phyloP scores from a whole-genome alignment of 139 green algal species.

The Penium margaritaceum region DNA sequence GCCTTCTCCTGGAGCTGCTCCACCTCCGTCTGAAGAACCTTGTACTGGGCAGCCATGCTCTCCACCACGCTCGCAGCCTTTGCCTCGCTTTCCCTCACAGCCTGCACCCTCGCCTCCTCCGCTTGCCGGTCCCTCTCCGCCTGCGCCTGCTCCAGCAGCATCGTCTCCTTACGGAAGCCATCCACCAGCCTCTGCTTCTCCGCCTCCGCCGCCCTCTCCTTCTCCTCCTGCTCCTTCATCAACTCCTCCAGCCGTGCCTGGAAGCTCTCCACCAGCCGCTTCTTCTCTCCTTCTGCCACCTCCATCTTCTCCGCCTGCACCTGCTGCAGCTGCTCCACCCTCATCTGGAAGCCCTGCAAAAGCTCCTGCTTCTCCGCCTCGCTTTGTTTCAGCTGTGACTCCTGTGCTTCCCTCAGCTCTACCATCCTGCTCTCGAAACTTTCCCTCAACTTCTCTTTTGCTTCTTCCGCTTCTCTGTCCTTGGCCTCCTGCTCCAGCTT shows the following conservation, averaged over 20 bases:
- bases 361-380: too few relatives aligned
- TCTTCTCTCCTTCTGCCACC: background rate
- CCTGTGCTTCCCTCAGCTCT: background rate
- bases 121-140: background rate
- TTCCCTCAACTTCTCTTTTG: background rate
- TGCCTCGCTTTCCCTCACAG: background rate
- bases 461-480: constrained; percentile 3
- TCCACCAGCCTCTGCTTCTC: background rate
- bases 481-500: too few relatives aligned
- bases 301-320: background rate
- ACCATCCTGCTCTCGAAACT: constrained; percentile 5
- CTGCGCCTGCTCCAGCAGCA: background rate
- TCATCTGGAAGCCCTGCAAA: background rate
- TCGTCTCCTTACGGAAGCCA: background rate
- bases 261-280: background rate
- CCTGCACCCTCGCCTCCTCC: background rate
- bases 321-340: background rate
- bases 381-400: too few relatives aligned
- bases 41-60: background rate
- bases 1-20: background rate
- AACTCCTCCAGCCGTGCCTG: background rate
- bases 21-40: background rate
- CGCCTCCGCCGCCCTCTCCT: background rate
- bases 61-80: background rate
- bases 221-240: background rate